Base-by-base conservation (phyloP, 2,329 filamentous ascomycete species). In the Calcarisporium arbuscula region DNA sequence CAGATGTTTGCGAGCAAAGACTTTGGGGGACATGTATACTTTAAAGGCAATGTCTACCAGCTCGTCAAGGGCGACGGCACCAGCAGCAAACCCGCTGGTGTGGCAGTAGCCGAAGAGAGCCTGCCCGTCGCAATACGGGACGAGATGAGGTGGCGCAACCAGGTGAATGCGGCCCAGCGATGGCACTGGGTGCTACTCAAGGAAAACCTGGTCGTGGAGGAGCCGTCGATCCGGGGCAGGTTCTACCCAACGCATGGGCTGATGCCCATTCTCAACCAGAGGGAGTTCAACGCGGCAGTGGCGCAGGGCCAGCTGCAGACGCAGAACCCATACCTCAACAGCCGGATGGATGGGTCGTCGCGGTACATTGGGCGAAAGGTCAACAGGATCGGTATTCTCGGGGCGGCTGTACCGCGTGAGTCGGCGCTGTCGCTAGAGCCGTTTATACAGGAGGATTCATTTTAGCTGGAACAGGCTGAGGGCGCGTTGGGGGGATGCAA, bases 201-300 rank as follows among this genome's bases (percentile, higher is more conserved):
- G 41, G 67, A 70, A 39, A 65, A 68, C 43, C 53, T 58, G n/a
- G 56, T 62, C 28, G 49, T 73, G 15, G 62, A 67, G 41, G 72
- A 75, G 46, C 48, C 51, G 11, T 59, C 61, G 16, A 61, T 77
- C 32, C 61, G 64, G 38, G 74, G 74, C 32, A 62, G 74, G n/a
- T 77, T 77, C 55, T 77, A 78, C 54, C 68, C 73, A 12, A 70
- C 69, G n/a, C 56, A 65, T 38, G 61, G 64, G 38, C 58, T 78
- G 22, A 67, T 74, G 53, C 62, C 64, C 12, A 64, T 75, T 35
- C 55, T 76, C 34, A 60, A 70, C 26, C 57, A 58, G 8, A 49
- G 46, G 2, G 53, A 51, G 5, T 65, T 63, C 38, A 52, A 64
- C 26, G 51, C 52, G 5, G 57, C 60, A 12, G 42, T 67, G 21